Evolutionary conservation across 2,329 filamentous ascomycete genomes (phyloP).

Genomic region (Colletotrichum australisinense): DNA sequence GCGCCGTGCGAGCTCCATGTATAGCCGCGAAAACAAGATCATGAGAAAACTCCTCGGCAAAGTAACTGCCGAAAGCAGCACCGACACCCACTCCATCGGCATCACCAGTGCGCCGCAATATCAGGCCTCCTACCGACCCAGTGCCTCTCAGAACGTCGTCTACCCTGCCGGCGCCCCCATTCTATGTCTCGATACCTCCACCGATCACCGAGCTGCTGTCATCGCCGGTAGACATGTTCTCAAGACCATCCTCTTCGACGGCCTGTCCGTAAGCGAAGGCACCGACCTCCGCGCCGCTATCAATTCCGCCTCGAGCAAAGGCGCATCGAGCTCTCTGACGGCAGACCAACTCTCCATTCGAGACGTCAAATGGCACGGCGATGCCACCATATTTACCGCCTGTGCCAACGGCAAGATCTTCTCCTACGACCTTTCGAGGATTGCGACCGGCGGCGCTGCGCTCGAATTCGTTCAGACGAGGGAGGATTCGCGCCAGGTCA

Average conservation of each 20-base stretch:
- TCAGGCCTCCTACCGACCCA: constrained; percentile 59
- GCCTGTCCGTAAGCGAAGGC: constrained; percentile 64
- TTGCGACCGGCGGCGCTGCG: constrained; percentile 56
- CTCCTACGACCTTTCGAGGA: constrained; percentile 68
- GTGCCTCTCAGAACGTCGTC: constrained; percentile 65
- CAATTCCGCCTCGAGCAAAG: constrained; percentile 56
- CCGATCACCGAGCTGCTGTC: constrained; percentile 66
- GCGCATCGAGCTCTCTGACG: constrained; percentile 46
- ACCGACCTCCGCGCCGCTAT: constrained; percentile 69
- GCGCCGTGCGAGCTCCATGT: constrained; percentile 53
- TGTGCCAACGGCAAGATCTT: constrained; percentile 74
- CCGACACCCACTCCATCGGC: constrained; percentile 54
- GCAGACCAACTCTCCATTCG: constrained; percentile 72
- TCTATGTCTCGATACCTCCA: constrained; percentile 67
- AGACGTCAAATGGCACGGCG: constrained; percentile 69
- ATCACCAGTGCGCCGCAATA: constrained; percentile 58
- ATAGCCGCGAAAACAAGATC: constrained; percentile 65
- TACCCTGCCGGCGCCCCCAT: constrained; percentile 65
- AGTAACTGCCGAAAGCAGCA: constrained; percentile 57
- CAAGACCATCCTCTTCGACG: constrained; percentile 69
- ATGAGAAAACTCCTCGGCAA: constrained; percentile 72
- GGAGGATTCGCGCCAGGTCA: constrained; percentile 73
- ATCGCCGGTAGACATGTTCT: constrained; percentile 71
- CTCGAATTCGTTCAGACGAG: constrained; percentile 68
- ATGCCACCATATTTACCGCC: constrained; percentile 69